Base-by-base conservation (phyloP, 495 filamentous ascomycete species). In the Aspergillus homomorphus region DNA sequence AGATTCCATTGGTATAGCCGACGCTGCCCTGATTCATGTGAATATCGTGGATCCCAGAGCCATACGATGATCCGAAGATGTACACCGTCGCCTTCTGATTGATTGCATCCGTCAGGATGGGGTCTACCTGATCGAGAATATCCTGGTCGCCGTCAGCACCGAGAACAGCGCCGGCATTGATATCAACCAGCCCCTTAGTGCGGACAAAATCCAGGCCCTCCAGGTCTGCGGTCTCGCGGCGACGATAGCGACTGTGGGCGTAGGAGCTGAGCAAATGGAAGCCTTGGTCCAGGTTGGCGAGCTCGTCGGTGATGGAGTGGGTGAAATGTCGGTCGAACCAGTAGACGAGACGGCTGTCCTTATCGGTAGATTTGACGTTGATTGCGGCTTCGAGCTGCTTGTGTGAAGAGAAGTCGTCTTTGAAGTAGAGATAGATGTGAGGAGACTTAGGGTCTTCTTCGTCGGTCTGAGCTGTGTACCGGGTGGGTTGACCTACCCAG, bases 21-120 rank as follows among this genome's bases (percentile, higher is more conserved):
- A 60, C 38, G 63, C 66, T 75, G 30, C 75, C 73, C 62, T 77
- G 75, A 58, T 77, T 77, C 75, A 76, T 75, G 58, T 77, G 75
- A 3, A 77, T 59, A 59, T 77, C 68, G 58, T 77, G 75, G 30
- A 77, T 77, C 2, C 72, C 73, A 16, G 66, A 53, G 43, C 65
- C 66, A 58, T 66, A 76, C 7, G 66, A 69, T 10, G 69, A 67
- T 1, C 73, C 73, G 18, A 60, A 71, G 33, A 77, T 66, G 54
- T 70, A 77, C 24, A 67, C 58, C 2, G 62, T 68, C 9, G 73
- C 70, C 33, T 70, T 68, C 18, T 62, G 10, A 50, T 62, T 66
- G 53, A 77, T 69, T 4, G 72, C 72, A 26, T 66, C 60, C 10
- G 60, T 61, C 1, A 77, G 53, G 43, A 76, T 69, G 14, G 73